phyloP scores from a whole-genome alignment of 345 rosid genomes.

The Melaleuca alternifolia region DNA sequence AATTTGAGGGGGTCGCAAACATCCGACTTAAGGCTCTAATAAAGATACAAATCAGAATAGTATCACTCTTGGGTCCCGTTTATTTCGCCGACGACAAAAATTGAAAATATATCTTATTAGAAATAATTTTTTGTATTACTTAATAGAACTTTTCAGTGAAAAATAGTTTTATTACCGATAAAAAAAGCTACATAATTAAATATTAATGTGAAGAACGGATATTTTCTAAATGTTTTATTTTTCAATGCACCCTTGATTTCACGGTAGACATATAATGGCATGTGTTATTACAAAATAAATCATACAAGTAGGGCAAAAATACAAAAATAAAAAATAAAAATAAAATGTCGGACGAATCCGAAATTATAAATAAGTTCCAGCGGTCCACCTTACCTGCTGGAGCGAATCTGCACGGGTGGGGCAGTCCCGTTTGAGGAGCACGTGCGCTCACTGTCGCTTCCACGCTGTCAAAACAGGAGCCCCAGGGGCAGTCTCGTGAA shows the following conservation, averaged over 20 bases:
- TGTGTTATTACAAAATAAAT: neutral
- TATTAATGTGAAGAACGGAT: no score
- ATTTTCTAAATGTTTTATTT: no score
- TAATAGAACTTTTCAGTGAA: no score
- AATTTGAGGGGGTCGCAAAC: neutral
- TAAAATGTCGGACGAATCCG: neutral
- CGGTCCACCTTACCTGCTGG: neutral
- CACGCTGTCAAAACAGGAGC: neutral
- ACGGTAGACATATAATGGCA: neutral
- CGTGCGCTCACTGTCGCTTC: constrained; percentile 11
- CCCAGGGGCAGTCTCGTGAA: constrained; percentile 8
- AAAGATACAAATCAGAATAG: no score
- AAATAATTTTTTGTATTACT: no score
- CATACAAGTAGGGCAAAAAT: neutral
- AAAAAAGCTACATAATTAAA: no score
- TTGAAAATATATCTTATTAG: no score
- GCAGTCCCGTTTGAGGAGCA: constrained; percentile 6
- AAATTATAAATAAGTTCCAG: neutral
- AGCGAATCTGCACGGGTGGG: neutral
- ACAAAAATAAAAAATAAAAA: neutral
- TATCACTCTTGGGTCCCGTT: no score
- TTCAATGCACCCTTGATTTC: neutral
- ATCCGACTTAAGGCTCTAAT: no score
- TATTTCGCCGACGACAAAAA: no score
- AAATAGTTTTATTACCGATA: no score